phyloP scores from a whole-genome alignment of 805 yeast genomes.

The Cyberlindnera lachancei region DNA sequence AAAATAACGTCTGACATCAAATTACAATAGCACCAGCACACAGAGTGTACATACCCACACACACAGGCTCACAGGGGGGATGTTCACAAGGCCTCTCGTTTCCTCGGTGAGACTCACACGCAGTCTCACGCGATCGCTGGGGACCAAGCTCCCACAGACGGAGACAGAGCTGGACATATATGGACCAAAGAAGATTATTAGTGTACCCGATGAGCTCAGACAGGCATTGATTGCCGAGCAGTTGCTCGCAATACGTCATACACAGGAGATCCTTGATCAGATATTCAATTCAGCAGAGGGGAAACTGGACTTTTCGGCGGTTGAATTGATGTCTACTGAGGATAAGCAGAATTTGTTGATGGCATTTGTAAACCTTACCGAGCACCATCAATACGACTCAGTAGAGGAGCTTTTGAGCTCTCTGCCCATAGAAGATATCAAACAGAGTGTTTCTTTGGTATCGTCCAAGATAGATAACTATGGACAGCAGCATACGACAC shows the following conservation, averaged over 20 bases:
- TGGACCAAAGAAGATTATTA: slow-evolving; percentile 2
- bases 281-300: slow-evolving; percentile 1
- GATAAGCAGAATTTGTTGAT: slow-evolving; percentile 1
- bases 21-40: not conserved
- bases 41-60: not conserved
- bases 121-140: slow-evolving; percentile 22
- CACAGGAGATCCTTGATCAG: not conserved
- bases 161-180: slow-evolving; percentile 7
- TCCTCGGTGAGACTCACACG: too few relatives aligned
- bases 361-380: too few relatives aligned
- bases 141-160: slow-evolving; percentile 5
- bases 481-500: too few relatives aligned
- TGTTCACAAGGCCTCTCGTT: too few relatives aligned
- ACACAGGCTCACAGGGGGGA: too few relatives aligned
- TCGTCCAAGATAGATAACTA: too few relatives aligned
- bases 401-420: slow-evolving; percentile 5
- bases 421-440: slow-evolving; percentile 5
- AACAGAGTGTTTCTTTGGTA: too few relatives aligned
- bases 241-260: slow-evolving; percentile 2
- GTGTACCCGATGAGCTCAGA: slow-evolving; percentile 2
- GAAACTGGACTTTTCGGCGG: not conserved
- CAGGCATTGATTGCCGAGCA: slow-evolving; percentile 9
- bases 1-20: not conserved
- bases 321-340: not conserved
- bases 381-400: too few relatives aligned